Evolutionary conservation across 176 grass and related monocot species (phyloP), one percentile per base, ranked within the genome.

Genomic region (Ampelocalamus luodianensis): DNA sequence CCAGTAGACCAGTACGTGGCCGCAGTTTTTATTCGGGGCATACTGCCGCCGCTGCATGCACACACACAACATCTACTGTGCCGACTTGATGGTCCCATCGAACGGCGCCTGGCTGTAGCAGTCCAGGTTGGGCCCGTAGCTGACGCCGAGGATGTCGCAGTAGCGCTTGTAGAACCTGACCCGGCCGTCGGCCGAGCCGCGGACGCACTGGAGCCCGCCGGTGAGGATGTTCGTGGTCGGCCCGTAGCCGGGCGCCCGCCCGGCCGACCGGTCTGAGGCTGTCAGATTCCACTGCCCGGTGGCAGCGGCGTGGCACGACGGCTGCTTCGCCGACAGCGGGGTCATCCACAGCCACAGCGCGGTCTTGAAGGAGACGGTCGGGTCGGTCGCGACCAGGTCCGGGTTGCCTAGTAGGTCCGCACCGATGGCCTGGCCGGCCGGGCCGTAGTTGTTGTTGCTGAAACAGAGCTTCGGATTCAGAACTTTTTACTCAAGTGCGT

Each of bases 81-180:
- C 6, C 39, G 39, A 7, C 39, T 40, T 40, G 39, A 40, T 39
- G 38, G 38, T 39, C 38, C 38, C 3, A 39, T 39, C 38, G 5
- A 39, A 39, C 38, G 38, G 38, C 38, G 38, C 38, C 39, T 40
- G 39, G 39, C 39, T 40, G 39, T 40, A 40, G 39, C 39, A 43
- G 42, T 43, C 42, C 0, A 87, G 60, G 59, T 91, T 84, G 6
- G 6, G 0, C 0, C 0, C 93, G 48, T 89, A 87, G 76, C 50
- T 58, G 32, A 93, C 51, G 10, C 86, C 51, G 9, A 95, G 65
- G n/a, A 44, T 39, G 45, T 81, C 83, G 10, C 90, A 89, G 16
- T 87, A 89, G 50, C 80, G 80, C 87, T 87, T 61, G 79, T 87
- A 90, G 63, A 92, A 90, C 0, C 84, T 80, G 17, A 92, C 78